These are phyloP conservation scores for Urostyla sp. DNA, from an alignment of 73 alveolate genomes.

Conservation along the genomic window DNA sequence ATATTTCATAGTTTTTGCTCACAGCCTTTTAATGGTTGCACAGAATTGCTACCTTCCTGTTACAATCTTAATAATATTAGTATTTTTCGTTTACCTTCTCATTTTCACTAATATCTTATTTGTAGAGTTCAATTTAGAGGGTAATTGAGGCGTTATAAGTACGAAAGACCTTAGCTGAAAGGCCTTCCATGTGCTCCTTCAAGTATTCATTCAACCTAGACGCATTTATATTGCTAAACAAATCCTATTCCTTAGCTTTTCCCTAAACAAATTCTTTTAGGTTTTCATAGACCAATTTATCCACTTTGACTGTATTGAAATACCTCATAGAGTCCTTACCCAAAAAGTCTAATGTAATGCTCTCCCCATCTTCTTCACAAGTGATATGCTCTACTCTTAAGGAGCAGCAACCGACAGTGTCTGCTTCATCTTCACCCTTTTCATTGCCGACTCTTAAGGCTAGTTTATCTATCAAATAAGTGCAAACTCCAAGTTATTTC, in stretches of 20 bases:
- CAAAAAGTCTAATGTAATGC: conserved; percentile 96
- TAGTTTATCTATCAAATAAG: conserved; percentile 96
- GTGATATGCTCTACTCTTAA: conserved; percentile 93
- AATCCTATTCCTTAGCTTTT: conserved; percentile 72
- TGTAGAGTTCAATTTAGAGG: conserved; percentile 83
- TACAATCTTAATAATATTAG: conserved; percentile 95
- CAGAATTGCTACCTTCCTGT: conserved; percentile 96
- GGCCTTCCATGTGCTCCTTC: conserved; percentile 95
- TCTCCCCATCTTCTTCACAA: conserved; percentile 75
- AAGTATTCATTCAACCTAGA: conserved; percentile 92
- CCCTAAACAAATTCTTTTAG: conserved; percentile 85
- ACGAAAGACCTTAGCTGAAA: conserved; percentile 98
- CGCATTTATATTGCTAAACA: conserved; percentile 73
- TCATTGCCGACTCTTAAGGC: conserved; percentile 99
- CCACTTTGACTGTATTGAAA: conserved; percentile 86
- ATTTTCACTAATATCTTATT: conserved; percentile 17
- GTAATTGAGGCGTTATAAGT: conserved; percentile 99
- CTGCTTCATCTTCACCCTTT: conserved; percentile 99
- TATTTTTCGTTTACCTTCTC: conserved; percentile 78
- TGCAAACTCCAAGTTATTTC: conserved; percentile 95
- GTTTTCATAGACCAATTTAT: conserved; percentile 82
- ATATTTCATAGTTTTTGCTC: conserved; percentile 88
- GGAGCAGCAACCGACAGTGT: conserved; percentile 99
- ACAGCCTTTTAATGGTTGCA: conserved; percentile 98
- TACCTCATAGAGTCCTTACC: conserved; percentile 99